Evolutionary conservation across 1,284 basidiomycete genomes (phyloP).

Genomic region (Entoloma clypeatum): DNA sequence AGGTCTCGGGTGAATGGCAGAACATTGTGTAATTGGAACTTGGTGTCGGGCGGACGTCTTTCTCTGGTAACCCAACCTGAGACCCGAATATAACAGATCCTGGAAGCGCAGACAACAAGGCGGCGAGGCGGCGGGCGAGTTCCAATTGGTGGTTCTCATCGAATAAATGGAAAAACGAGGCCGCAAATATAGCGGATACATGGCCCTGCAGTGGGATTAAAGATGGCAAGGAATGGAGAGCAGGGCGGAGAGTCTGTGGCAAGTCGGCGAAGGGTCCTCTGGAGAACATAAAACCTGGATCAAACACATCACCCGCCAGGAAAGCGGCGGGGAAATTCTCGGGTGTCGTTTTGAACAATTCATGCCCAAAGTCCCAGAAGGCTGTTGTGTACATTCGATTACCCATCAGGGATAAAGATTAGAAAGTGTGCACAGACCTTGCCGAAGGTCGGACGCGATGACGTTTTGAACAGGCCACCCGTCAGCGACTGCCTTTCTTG

Average conservation of each 20-base stretch:
- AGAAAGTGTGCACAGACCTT: constrained; percentile 17
- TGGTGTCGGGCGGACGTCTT: too few relatives aligned
- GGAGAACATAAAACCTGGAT: constrained; percentile 30
- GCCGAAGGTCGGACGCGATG: constrained; percentile 30
- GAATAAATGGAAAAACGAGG: constrained; percentile 50
- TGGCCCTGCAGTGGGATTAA: constrained; percentile 42
- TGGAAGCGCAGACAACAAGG: constrained; percentile 24
- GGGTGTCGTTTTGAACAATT: constrained; percentile 33
- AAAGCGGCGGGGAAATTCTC: constrained; percentile 43
- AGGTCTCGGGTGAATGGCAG: constrained; percentile 37
- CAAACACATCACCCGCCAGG: constrained; percentile 44
- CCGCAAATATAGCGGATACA: constrained; percentile 41
- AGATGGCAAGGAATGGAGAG: constrained; percentile 28
- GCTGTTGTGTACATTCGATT: constrained; percentile 17
- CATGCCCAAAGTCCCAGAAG: constrained; percentile 38
- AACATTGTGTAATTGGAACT: too few relatives aligned
- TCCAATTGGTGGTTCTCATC: constrained; percentile 38
- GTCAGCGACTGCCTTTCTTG: constrained; percentile 24
- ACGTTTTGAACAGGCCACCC: constrained; percentile 26
- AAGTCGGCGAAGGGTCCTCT: constrained; percentile 25
- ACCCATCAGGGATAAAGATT: neutral
- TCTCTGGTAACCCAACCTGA: constrained; percentile 22
- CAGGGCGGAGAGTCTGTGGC: constrained; percentile 24
- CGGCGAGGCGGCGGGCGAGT: constrained; percentile 36
- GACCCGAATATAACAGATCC: constrained; percentile 32